Percentiles rank a stretch among this genome's conserved stretches.
Conservation (phyloP, 2,329 filamentous ascomycete genomes). For the Xenosphaeropsis pyriputrescens region DNA sequence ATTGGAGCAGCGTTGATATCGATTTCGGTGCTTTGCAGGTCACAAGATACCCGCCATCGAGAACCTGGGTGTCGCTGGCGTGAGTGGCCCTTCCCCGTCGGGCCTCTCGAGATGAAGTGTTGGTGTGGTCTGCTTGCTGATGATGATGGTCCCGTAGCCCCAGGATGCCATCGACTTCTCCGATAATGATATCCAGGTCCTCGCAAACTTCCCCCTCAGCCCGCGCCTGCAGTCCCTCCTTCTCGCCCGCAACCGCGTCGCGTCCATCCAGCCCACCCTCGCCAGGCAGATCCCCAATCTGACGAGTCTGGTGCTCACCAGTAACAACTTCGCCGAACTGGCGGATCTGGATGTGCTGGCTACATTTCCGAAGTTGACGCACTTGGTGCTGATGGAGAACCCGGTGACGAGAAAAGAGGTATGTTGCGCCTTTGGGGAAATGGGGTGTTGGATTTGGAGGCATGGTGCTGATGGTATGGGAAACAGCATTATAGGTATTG, state of each 20-base stretch:
- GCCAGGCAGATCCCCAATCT: constrained; percentile 68
- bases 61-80: constrained; percentile 88
- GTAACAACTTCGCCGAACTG: constrained; percentile 72
- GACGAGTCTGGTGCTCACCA: constrained; percentile 64
- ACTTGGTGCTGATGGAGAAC: constrained; percentile 73
- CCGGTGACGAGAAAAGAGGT: constrained; percentile 90
- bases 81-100: constrained; percentile 37
- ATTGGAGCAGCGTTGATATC: constrained; percentile 73
- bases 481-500: constrained; percentile 78
- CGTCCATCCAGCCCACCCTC: constrained; percentile 64
- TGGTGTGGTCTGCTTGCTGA: no score
- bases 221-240: constrained; percentile 80
- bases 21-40: constrained; percentile 51
- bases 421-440: constrained; percentile 17
- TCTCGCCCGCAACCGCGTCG: constrained; percentile 77
- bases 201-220: constrained; percentile 86
- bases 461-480: constrained; percentile 2
- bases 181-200: constrained; percentile 85
- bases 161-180: constrained; percentile 97
- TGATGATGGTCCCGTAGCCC: no score
- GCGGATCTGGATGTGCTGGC: constrained; percentile 75
- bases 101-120: no score
- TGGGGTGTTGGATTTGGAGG: no score
- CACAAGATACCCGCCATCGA: constrained; percentile 96
- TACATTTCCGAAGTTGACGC: constrained; percentile 54